Evolutionary conservation across 805 yeast species (phyloP).

Genomic region (Dipodascus albidus): DNA sequence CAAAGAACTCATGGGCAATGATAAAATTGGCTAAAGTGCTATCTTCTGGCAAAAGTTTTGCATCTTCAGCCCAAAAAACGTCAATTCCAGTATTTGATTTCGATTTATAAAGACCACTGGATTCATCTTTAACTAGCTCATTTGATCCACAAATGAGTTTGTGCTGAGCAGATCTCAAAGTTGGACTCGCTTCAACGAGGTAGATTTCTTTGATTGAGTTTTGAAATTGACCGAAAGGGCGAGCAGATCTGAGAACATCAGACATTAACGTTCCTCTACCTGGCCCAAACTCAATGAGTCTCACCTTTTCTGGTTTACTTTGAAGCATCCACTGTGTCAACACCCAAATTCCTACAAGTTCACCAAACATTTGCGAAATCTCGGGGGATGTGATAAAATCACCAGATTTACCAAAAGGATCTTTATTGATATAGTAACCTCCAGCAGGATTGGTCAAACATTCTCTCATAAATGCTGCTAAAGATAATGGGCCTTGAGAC

Average conservation of each 20-base stretch:
- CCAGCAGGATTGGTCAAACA: slow-evolving; percentile 66
- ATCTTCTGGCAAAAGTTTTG: slow-evolving; percentile 24
- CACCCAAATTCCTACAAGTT: slow-evolving; percentile 66
- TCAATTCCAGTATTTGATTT: slow-evolving; percentile 40
- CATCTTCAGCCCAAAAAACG: slow-evolving; percentile 28
- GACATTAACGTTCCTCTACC: slow-evolving; percentile 72
- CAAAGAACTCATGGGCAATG: slow-evolving; percentile 79
- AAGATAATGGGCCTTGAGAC: slow-evolving; percentile 66
- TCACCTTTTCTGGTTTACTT: slow-evolving; percentile 35
- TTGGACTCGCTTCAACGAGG: slow-evolving; percentile 62
- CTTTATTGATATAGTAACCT: slow-evolving; percentile 70
- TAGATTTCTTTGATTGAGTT: slow-evolving; percentile 28
- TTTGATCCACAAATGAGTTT: slow-evolving; percentile 32
- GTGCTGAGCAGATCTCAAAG: slow-evolving; percentile 47
- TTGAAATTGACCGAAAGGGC: slow-evolving; percentile 26
- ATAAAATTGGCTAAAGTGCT: slow-evolving; percentile 41
- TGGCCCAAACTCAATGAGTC: slow-evolving; percentile 73
- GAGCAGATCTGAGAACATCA: slow-evolving; percentile 38
- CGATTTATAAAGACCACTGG: slow-evolving; percentile 26
- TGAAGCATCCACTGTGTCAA: slow-evolving; percentile 44
- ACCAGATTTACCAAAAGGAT: slow-evolving; percentile 58
- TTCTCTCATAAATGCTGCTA: slow-evolving; percentile 68
- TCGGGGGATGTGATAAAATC: slow-evolving; percentile 84
- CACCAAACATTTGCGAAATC: slow-evolving; percentile 80
- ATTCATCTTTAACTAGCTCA: slow-evolving; percentile 14